Base-by-base conservation (phyloP, 352 stramenopile genomes). In the Globisporangium nunn region DNA sequence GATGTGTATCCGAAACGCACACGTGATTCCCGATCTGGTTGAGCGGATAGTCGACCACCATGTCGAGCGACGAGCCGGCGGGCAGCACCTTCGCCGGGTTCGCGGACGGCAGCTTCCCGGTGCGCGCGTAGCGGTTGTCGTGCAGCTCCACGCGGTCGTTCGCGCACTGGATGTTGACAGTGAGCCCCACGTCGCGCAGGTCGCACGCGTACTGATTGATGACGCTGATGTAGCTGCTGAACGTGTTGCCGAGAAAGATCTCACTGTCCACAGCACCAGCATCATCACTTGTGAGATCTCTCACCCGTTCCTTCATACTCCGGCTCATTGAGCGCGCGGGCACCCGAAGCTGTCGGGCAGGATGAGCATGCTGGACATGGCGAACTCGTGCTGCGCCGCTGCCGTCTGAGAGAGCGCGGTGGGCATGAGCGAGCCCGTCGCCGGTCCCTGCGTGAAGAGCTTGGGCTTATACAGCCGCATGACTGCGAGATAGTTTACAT, bases 151-250 rank as follows among this genome's bases (percentile, higher is more conserved):
- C 75, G 29, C 82, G 79, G 58, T 89, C 81, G 60, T 88, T 88
- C 18, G 76, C 78, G 61, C 80, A 94, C 59, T 96, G 87, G 40
- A 96, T 91, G 60, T 92, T 96, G 30, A 85, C 74, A 4, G 78
- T 88, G 6, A 94, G 63, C 0, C 79, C 74, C 6, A 94, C 85
- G 59, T 94, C 78, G 12, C 78, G 73, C 29, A 94, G 50, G 18
- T 91, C 79, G 30, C 78, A 92, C 39, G 77, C 72, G 65, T 89
- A 94, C 54, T 86, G 85, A 67, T 97, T 97, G 54, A 96, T 91
- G 18, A 97, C 87, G 56, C 78, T 93, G 67, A 97, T 95, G 70
- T 96, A 97, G 68, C 87, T 95, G 71, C 84, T 95, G 61, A 97
- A 97, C 23, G 82, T 95, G 70, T 97, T 94, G 62, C 88, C 88